Evolutionary conservation across 768 basidiomycete species (phyloP).

Genomic region (Pleurotus djamor): DNA sequence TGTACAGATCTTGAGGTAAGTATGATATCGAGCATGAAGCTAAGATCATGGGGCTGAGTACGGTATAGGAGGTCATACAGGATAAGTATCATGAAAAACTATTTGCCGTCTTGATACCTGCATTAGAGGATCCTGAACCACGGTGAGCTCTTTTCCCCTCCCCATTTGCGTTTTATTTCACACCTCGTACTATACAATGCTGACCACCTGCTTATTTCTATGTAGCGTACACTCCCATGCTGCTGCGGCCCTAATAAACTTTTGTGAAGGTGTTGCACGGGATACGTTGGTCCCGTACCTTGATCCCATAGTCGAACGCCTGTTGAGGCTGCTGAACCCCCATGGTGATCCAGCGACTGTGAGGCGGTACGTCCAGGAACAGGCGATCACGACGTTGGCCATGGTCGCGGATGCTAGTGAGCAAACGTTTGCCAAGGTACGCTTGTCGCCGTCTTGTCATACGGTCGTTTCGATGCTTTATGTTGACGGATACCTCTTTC

Average conservation of each 20-base stretch:
- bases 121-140: slow-evolving; percentile 74
- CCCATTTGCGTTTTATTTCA: not conserved
- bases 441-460: slow-evolving; percentile 10
- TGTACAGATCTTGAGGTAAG: slow-evolving; percentile 84
- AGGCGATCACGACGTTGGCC: slow-evolving; percentile 83
- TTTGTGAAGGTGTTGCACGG: slow-evolving; percentile 82
- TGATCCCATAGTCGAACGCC: slow-evolving; percentile 73
- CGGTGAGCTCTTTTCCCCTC: slow-evolving; percentile 35
- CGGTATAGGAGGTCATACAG: slow-evolving; percentile 68
- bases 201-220: not conserved
- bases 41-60: not conserved
- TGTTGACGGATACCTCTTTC: slow-evolving; percentile 7
- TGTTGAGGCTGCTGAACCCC: slow-evolving; percentile 66
- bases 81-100: slow-evolving; percentile 65
- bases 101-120: slow-evolving; percentile 67
- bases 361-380: slow-evolving; percentile 77
- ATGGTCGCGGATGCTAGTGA: slow-evolving; percentile 91
- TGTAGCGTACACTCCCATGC: slow-evolving; percentile 82
- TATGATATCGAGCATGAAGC: slow-evolving; percentile 4
- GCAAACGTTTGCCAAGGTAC: slow-evolving; percentile 69
- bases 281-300: slow-evolving; percentile 75
- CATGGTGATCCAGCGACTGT: slow-evolving; percentile 34
- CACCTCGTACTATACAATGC: not conserved
- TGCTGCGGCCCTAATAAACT: slow-evolving; percentile 86
- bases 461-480: not conserved